Evolutionary conservation across 192 early-diverging fungal genomes (phyloP), one percentile per base, ranked within the genome.

Genomic region (Gigaspora rosea): DNA sequence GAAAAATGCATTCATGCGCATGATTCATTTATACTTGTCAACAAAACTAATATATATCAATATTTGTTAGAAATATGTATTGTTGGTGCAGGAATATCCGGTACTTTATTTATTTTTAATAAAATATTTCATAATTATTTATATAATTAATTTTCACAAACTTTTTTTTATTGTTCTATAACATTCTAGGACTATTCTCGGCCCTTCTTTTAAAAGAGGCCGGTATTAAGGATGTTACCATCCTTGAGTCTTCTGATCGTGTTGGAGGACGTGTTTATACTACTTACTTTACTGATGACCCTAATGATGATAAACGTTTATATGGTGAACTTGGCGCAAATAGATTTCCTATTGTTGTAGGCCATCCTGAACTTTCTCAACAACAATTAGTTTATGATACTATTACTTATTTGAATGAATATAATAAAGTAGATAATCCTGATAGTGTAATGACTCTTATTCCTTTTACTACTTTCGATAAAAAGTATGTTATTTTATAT

Each of bases 381-480:
- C 80, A 81, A 62, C 62, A 81, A 33, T 72, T 78, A 10, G 80
- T 81, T 9, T 81, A 79, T 62, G 64, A 81, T 33, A 54, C 78
- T 50, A 69, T 65, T 3, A 57, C 73, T 8, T 70, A 81, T 7
- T 52, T 81, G 47, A 81, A 81, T 51, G 35, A 51, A 9, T 0
- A 51, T 4, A 78, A 75, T 27, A 67, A 75, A 20, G 33, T 78
- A n/a, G 59, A 35, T 0, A 18, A 74, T 33, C 48, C 6, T 3
- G 20, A n/a, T 16, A 57, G 20, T 20, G 56, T 68, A 16, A 65
- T 78, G 8, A 54, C 74, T 8, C 67, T 75, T 32, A 81, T 78
- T 22, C 33, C 41, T 15, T 81, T 57, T 65, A 63, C 68, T 0
- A 35, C 48, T 3, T 49, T 48, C 0, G 47, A 78, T 27, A 3